Evolutionary conservation across 495 filamentous ascomycete genomes (phyloP).

Genomic region (Trichoderma orchidacearum): DNA sequence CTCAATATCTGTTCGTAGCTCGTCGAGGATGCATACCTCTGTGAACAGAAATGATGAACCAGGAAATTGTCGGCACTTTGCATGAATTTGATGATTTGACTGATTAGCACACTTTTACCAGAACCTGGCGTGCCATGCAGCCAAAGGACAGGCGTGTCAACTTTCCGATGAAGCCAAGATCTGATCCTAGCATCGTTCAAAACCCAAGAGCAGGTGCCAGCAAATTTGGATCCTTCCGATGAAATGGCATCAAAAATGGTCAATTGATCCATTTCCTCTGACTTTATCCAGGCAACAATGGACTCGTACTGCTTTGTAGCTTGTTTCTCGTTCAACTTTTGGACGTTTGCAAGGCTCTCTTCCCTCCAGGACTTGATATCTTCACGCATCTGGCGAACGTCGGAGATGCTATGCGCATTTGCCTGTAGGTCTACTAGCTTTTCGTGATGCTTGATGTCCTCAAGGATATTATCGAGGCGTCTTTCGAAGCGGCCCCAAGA

Average conservation of each 20-base stretch:
- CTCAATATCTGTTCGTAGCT: slow-evolving; percentile 15
- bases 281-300: slow-evolving; percentile 15
- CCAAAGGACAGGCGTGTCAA: slow-evolving; percentile 8
- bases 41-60: slow-evolving; percentile 16
- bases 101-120: slow-evolving; percentile 17
- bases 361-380: slow-evolving; percentile 8
- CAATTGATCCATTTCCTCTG: slow-evolving; percentile 15
- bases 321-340: slow-evolving; percentile 8
- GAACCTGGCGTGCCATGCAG: slow-evolving; percentile 16
- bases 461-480: slow-evolving; percentile 23
- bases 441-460: slow-evolving; percentile 19
- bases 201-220: slow-evolving; percentile 17
- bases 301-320: slow-evolving; percentile 8
- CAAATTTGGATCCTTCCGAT: slow-evolving; percentile 7
- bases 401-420: slow-evolving; percentile 12
- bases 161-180: slow-evolving; percentile 10
- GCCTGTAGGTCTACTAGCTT: slow-evolving; percentile 23
- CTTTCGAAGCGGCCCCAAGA: slow-evolving; percentile 26
- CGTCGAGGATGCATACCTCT: slow-evolving; percentile 13
- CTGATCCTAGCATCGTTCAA: slow-evolving; percentile 9
- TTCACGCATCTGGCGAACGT: slow-evolving; percentile 9
- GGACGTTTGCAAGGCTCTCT: slow-evolving; percentile 9
- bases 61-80: slow-evolving; percentile 4
- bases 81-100: slow-evolving; percentile 12
- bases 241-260: slow-evolving; percentile 10